phyloP scores from a whole-genome alignment of 2,329 filamentous ascomycete species.

The Ophiostoma piceae region DNA sequence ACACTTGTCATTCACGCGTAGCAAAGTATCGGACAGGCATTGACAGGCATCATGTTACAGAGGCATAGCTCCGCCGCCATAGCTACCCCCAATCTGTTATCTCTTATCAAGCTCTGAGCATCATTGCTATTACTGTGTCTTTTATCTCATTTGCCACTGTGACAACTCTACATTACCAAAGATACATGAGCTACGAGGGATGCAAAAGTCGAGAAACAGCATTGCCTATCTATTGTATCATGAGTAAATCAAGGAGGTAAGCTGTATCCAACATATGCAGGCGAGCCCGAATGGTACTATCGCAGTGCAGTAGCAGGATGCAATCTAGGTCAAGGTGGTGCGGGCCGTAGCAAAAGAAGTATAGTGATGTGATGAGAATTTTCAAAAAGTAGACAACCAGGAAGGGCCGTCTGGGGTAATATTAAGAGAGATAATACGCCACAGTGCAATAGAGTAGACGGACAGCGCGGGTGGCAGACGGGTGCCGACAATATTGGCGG shows the following conservation, averaged over 20 bases:
- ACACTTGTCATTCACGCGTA: background rate
- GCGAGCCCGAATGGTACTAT: background rate
- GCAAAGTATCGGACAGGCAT: background rate
- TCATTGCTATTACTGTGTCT: background rate
- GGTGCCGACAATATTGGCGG: background rate
- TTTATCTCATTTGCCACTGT: background rate
- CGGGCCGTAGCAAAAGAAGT: background rate
- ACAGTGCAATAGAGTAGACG: background rate
- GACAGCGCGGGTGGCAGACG: background rate
- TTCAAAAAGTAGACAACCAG: too few species aligned
- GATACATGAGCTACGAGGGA: too few species aligned
- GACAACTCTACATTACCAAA: background rate
- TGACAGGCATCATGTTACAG: background rate
- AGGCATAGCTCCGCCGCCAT: background rate
- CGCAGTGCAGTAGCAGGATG: background rate
- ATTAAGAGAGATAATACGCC: background rate
- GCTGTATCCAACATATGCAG: background rate
- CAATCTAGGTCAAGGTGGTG: background rate
- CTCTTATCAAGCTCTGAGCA: background rate
- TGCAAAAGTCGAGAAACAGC: background rate
- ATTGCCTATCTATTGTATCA: background rate
- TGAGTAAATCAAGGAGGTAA: background rate
- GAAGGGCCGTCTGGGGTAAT: background rate
- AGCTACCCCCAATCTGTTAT: constrained; percentile 1
- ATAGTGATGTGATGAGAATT: background rate